These are phyloP conservation scores for Tubosaeta brunneosetosa DNA, from an alignment of 768 basidiomycete genomes.

Conservation along the genomic window DNA sequence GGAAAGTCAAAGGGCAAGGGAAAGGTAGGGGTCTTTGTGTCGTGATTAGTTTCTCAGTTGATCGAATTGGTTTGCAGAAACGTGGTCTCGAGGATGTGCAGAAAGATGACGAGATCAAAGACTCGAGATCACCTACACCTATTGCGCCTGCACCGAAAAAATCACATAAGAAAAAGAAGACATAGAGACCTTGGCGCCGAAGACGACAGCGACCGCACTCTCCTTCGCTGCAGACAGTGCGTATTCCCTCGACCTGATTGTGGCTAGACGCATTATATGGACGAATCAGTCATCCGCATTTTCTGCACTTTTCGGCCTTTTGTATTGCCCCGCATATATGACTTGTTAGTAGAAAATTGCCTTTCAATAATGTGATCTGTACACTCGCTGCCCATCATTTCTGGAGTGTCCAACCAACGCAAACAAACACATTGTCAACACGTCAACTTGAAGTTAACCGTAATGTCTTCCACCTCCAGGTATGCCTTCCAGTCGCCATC, in stretches of 20 bases:
- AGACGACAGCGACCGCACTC: too few species aligned
- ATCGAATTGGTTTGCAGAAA: conserved; percentile 42
- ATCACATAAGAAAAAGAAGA: conserved; percentile 49
- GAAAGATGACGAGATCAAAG: conserved; percentile 42
- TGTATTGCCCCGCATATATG: background rate
- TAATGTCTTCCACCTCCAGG: conserved; percentile 9
- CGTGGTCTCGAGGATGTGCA: conserved; percentile 66
- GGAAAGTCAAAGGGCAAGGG: conserved; percentile 60
- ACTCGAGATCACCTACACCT: conserved; percentile 62
- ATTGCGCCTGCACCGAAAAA: conserved; percentile 50
- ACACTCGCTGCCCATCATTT: too few species aligned
- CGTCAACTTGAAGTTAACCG: too few species aligned
- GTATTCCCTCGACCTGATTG: background rate
- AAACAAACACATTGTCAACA: conserved; percentile 7
- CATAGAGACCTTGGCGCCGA: background rate
- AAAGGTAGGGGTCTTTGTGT: conserved; percentile 49
- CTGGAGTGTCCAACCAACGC: conserved; percentile 10
- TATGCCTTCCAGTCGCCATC: conserved; percentile 51
- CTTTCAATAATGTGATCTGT: background rate
- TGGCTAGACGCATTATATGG: background rate
- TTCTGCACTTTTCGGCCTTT: background rate
- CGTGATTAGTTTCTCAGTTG: background rate
- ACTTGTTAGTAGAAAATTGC: background rate
- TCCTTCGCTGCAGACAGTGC: too few species aligned
- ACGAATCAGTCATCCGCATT: background rate